Evolutionary conservation across 805 yeast genomes (phyloP).

Genomic region (Candida dajiaensis): DNA sequence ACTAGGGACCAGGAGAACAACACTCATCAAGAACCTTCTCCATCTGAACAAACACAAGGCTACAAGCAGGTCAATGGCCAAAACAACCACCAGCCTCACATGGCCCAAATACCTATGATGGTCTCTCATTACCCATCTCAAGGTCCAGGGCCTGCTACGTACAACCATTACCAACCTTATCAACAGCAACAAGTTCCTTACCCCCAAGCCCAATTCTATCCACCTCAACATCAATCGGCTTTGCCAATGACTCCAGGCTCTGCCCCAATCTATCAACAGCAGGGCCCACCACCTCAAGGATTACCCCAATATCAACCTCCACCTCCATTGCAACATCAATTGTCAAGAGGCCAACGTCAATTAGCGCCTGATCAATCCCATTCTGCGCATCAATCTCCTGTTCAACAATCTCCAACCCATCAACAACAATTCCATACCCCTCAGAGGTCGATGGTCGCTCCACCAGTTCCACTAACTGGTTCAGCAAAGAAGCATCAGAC

Average conservation of each 20-base stretch:
- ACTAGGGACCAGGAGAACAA: neutral
- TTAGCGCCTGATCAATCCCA: conserved; percentile 2
- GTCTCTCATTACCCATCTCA: conserved; percentile 9
- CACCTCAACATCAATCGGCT: conserved; percentile 5
- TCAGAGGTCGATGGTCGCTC: conserved; percentile 15
- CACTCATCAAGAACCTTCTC: neutral
- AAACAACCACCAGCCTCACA: neutral
- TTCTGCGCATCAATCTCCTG: conserved; percentile 5
- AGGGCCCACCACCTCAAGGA: conserved; percentile 7
- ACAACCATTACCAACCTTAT: conserved; percentile 1
- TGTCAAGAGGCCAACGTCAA: conserved; percentile 3
- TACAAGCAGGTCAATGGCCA: neutral
- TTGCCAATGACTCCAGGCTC: neutral
- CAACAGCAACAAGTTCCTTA: conserved; percentile 14
- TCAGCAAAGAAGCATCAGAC: neutral
- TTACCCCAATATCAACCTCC: conserved; percentile 7
- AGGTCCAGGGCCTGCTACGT: conserved; percentile 2
- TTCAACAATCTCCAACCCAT: conserved; percentile 3
- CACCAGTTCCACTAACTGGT: conserved; percentile 6
- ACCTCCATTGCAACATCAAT: conserved; percentile 11
- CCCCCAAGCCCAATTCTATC: conserved; percentile 9
- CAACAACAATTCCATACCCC: conserved; percentile 21
- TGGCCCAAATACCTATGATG: conserved; percentile 13
- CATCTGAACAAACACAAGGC: neutral
- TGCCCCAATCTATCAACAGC: conserved; percentile 1